phyloP scores from a whole-genome alignment of 805 yeast species.

The Starmera amethionina region DNA sequence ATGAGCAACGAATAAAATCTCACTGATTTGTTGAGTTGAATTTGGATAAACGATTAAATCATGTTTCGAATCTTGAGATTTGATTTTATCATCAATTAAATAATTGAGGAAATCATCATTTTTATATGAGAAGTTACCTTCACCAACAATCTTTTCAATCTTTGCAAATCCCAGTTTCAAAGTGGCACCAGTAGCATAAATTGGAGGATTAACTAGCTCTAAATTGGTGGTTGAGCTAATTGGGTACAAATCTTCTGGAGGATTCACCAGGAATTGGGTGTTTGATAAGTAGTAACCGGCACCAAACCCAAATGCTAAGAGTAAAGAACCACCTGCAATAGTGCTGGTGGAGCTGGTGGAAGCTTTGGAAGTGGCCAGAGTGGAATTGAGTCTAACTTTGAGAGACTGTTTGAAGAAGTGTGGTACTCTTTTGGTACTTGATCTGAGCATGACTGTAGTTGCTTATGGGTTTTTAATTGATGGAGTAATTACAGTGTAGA shows the following conservation, averaged over 20 bases:
- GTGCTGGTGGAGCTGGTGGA: not conserved
- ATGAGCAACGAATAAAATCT: constrained; percentile 46
- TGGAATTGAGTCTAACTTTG: constrained; percentile 3
- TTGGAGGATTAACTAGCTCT: constrained; percentile 1
- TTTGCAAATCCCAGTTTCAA: constrained; percentile 4
- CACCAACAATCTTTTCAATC: constrained; percentile 5
- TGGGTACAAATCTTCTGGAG: constrained; percentile 2
- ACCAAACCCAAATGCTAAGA: constrained; percentile 3
- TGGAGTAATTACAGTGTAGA: no score
- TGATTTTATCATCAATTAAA: constrained; percentile 1
- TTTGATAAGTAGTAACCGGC: constrained; percentile 5
- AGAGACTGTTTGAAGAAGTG: constrained; percentile 1
- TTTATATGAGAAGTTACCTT: constrained; percentile 4
- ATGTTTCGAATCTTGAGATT: constrained; percentile 36
- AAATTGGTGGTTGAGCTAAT: constrained; percentile 2
- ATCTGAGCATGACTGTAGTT: no score
- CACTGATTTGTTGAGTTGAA: constrained; percentile 54
- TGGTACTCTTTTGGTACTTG: no score
- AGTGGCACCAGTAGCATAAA: constrained; percentile 6
- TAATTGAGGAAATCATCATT: constrained; percentile 7
- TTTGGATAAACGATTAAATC: constrained; percentile 45
- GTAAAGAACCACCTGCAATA: not conserved
- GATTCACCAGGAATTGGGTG: not conserved
- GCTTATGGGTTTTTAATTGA: no score
- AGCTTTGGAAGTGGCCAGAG: not conserved